These are phyloP conservation scores for Osmanthus fragrans DNA, from an alignment of 257 asterid species.

Conservation along the genomic window DNA sequence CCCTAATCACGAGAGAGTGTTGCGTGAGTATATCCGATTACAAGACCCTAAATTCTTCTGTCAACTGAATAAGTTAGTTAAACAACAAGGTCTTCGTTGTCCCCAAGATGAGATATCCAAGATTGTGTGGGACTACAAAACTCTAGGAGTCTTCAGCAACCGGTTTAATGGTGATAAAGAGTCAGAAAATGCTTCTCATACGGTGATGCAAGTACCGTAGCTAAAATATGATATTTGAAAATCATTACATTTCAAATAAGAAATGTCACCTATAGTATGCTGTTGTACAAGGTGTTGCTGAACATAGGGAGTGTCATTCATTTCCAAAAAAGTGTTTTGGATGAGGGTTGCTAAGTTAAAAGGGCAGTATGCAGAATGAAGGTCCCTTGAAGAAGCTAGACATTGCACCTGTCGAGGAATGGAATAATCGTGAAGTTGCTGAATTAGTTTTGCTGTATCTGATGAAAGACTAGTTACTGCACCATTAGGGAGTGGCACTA, in stretches of 20 bases:
- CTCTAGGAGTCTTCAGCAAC: conserved; percentile 59
- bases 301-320: background rate
- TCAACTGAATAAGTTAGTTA: conserved; percentile 66
- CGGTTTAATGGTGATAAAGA: conserved; percentile 33
- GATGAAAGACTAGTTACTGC: background rate
- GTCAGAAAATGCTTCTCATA: conserved; percentile 25
- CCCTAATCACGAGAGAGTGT: conserved; percentile 78
- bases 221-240: background rate
- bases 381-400: background rate
- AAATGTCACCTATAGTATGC: background rate
- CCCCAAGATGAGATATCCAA: conserved; percentile 81
- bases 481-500: background rate
- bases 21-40: conserved; percentile 65
- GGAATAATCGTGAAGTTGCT: background rate
- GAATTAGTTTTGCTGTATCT: background rate
- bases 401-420: background rate
- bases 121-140: conserved; percentile 82
- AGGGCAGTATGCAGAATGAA: background rate
- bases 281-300: background rate
- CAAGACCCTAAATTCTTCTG: conserved; percentile 79
- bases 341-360: background rate
- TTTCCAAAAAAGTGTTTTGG: background rate
- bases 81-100: conserved; percentile 50
- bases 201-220: conserved; percentile 7
- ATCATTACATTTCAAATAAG: background rate